Evolutionary conservation across 2,329 filamentous ascomycete species (phyloP), one percentile per base, ranked within the genome.

Genomic region (Septoria petroselini): DNA sequence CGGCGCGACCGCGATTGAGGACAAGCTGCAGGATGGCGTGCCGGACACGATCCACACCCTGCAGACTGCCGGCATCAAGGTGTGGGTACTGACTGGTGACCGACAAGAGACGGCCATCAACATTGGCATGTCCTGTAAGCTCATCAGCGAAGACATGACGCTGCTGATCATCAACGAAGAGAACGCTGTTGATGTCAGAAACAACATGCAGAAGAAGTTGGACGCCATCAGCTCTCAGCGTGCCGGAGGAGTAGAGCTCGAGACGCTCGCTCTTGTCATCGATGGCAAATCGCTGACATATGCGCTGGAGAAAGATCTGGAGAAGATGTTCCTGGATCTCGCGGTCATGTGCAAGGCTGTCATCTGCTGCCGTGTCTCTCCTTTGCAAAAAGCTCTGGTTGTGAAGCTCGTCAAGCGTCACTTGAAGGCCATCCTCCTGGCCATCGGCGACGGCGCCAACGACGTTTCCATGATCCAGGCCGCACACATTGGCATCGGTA

Each of bases 391-490:
- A 71, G 94, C 93, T 12, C 76, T 98, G 55, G 93, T 98, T 17
- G 93, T 98, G 60, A 98, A 98, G 75, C 82, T 97, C 58, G 93
- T 98, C 65, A 98, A 97, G 73, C 88, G 90, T 60, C 88, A 95
- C 68, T 81, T 93, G 59, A 88, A 96, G 67, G 83, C 89, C 9
- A 90, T 98, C 60, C 82, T 96, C 45, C 82, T 98, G 42, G 93
- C 93, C 43, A 96, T 98, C 68, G 93, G 93, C 60, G 93, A 98
- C 64, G 93, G 93, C 58, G 93, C 93, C 39, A 98, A 98, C 71
- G 93, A 98, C 65, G 93, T 98, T n/a, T 96, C 91, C 14, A 98
- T 98, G 93, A 98, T 98, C 48, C 93, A 98, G 74, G 93, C 93
- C 8, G 93, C 93, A 9, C 93, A 98, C 68, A 95, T 98, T 58